These are phyloP conservation scores for Platismatia glauca DNA, from an alignment of 495 filamentous ascomycete genomes.

Conservation along the genomic window DNA sequence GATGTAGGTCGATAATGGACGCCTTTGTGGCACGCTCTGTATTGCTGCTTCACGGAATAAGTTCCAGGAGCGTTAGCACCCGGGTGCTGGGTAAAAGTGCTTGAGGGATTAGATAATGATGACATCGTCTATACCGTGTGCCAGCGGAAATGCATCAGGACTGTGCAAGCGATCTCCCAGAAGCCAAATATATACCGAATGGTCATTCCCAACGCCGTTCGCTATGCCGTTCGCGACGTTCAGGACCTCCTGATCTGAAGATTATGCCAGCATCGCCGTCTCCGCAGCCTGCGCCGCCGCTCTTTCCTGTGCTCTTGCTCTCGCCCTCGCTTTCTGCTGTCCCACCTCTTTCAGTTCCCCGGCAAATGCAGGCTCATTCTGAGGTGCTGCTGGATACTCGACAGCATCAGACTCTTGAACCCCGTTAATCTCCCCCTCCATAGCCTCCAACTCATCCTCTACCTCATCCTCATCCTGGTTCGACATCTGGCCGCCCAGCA, in stretches of 20 bases:
- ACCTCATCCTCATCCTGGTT: slow-evolving; percentile 96
- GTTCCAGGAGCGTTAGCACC: neutral
- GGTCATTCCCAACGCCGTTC: neutral
- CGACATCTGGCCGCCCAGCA: slow-evolving; percentile 76
- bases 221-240: slow-evolving; percentile 19
- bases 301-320: slow-evolving; percentile 35
- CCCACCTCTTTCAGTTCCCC: slow-evolving; percentile 28
- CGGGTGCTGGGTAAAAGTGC: neutral
- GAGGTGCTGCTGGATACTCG: slow-evolving; percentile 53
- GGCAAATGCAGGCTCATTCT: slow-evolving; percentile 28
- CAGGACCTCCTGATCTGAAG: neutral
- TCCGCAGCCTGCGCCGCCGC: slow-evolving; percentile 25
- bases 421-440: slow-evolving; percentile 58
- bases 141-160: too few species aligned
- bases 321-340: slow-evolving; percentile 31
- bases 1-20: slow-evolving; percentile 11
- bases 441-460: slow-evolving; percentile 79
- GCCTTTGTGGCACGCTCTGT: neutral
- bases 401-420: slow-evolving; percentile 29
- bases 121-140: neutral
- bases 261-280: slow-evolving; percentile 23
- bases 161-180: neutral
- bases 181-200: neutral
- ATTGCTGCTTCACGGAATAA: neutral
- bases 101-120: neutral